phyloP scores from a whole-genome alignment of 208 protist genomes.

The Entamoeba moshkovskii region DNA sequence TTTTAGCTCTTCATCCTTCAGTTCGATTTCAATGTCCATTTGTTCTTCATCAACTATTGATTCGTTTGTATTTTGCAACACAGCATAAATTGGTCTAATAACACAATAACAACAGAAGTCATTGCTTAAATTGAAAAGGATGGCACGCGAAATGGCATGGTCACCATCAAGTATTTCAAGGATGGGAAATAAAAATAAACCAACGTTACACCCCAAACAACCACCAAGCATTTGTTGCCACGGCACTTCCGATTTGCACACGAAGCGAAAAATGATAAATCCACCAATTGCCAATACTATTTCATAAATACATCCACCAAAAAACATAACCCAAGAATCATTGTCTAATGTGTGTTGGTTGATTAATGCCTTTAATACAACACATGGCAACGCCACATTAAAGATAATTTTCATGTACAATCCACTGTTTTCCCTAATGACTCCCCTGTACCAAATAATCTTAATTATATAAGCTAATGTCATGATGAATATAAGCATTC shows the following conservation, averaged over 20 bases:
- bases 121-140: neutral
- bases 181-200: neutral
- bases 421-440: neutral
- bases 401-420: neutral
- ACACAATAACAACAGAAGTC: neutral
- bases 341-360: neutral
- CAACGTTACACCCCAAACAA: neutral
- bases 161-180: neutral
- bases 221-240: neutral
- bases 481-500: neutral
- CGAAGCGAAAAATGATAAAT: neutral
- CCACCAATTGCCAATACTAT: neutral
- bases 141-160: neutral
- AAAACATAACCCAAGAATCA: neutral
- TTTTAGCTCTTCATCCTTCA: neutral
- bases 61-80: neutral
- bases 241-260: neutral
- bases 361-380: neutral
- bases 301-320: neutral
- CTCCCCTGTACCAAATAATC: neutral
- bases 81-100: neutral
- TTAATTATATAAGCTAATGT: neutral
- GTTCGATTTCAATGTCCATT: neutral
- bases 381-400: neutral
- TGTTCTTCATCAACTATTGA: neutral